These are phyloP conservation scores for Terfezia claveryi DNA, from an alignment of 495 filamentous ascomycete species.

Conservation along the genomic window DNA sequence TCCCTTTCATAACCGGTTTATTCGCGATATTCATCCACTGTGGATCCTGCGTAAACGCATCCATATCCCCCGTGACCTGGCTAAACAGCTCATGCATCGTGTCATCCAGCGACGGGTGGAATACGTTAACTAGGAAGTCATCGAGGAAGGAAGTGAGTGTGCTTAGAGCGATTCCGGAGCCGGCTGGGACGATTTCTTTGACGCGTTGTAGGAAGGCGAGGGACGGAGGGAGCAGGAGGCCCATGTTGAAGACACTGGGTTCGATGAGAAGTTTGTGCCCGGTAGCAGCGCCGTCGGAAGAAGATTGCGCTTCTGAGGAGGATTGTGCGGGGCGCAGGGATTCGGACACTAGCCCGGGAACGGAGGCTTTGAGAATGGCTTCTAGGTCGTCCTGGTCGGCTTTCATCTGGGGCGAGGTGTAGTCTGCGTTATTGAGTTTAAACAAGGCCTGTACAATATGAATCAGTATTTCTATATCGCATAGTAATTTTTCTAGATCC, in stretches of 20 bases:
- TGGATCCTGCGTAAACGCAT: conserved; percentile 73
- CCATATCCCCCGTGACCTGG: conserved; percentile 54
- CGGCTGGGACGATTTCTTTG: conserved; percentile 72
- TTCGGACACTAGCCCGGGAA: conserved; percentile 77
- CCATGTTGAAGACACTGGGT: conserved; percentile 96
- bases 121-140: conserved; percentile 95
- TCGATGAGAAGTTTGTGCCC: conserved; percentile 77
- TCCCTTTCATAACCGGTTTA: conserved; percentile 82
- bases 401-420: conserved; percentile 42
- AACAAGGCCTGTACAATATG: conserved; percentile 42
- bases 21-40: conserved; percentile 57
- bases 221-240: conserved; percentile 77
- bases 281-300: conserved; percentile 36
- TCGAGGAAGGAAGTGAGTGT: conserved; percentile 90
- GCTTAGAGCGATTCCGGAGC: conserved; percentile 60
- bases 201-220: conserved; percentile 76
- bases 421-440: conserved; percentile 65
- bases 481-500: too few relatives aligned
- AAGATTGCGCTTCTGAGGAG: conserved; percentile 22
- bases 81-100: conserved; percentile 76
- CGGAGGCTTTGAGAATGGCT: conserved; percentile 67
- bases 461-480: background rate
- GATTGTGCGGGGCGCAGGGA: conserved; percentile 30
- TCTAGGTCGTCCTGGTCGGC: conserved; percentile 81
- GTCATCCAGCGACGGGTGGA: conserved; percentile 89